Evolutionary conservation across 352 stramenopile species (phyloP), one percentile per base, ranked within the genome.

Genomic region (Globisporangium uncinulatum): DNA sequence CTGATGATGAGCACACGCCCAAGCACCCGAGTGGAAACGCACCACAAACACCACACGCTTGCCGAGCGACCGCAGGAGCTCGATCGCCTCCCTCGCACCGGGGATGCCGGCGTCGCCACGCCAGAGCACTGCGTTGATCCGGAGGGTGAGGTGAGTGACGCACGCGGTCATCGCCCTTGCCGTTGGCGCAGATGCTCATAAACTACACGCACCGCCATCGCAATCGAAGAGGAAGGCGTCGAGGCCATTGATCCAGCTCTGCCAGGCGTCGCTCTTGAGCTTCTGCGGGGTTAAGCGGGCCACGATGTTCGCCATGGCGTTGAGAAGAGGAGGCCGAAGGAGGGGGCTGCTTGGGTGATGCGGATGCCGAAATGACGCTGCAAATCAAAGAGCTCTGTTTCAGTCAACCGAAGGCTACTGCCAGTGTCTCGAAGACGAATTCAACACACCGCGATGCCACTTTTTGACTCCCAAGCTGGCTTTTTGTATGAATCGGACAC

Each of bases 11-110:
- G 24, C 17, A n/a, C 42, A 48, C 4, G 11, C 17, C 14, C 5
- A 24, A 50, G 8, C 17, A 21, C 13, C 29, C 2, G n/a, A 15
- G 6, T 24, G 15, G 1, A 11, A 24, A 65, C 69, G 36, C 42
- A 92, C 81, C 73, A 94, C 83, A 67, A 94, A 94, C 46, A 94
- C 69, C 34, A 94, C 81, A 50, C 78, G 77, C 73, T 94, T 94
- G 69, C 77, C 74, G 29, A 90, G 79, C 54, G 70, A 82, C 41
- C 74, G 83, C 60, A 94, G 65, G 5, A 89, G 73, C 43, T 34
- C 66, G 36, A 94, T 74, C 56, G 82, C 76, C 39, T 80, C 74
- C 43, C 72, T 83, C n/a, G 83, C 72, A 37, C 83, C 83, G 19
- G 69, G 31, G 48, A 94, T 92, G 29, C 73, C 59, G 32, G 80